These are phyloP conservation scores for Tricholoma sp. DNA, from an alignment of 768 basidiomycete species.

Conservation along the genomic window DNA sequence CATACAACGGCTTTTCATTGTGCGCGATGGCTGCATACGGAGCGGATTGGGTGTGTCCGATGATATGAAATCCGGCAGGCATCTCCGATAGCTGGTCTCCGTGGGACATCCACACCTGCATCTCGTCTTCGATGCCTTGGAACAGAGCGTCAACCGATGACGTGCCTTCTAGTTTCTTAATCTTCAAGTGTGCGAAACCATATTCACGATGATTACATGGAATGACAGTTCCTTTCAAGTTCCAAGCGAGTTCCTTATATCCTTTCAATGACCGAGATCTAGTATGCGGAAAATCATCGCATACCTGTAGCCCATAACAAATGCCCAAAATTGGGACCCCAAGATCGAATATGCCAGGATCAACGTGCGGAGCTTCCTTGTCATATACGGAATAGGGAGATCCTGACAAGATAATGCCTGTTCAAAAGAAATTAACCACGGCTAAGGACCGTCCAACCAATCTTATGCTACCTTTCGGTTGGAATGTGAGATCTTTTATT, in stretches of 20 bases:
- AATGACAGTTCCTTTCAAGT: constrained; percentile 76
- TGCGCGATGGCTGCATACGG: constrained; percentile 95
- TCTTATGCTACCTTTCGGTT: constrained; percentile 77
- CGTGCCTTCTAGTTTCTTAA: constrained; percentile 53
- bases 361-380: constrained; percentile 85
- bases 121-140: constrained; percentile 78
- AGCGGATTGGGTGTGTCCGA: constrained; percentile 81
- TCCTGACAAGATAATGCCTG: constrained; percentile 93
- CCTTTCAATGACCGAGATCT: not conserved
- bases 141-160: constrained; percentile 71
- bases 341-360: constrained; percentile 82
- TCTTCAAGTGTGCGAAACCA: constrained; percentile 80
- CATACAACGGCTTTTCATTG: constrained; percentile 82
- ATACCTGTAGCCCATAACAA: constrained; percentile 93
- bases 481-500: constrained; percentile 83
- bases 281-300: constrained; percentile 7
- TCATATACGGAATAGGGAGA: constrained; percentile 99
- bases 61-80: constrained; percentile 80
- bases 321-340: constrained; percentile 94
- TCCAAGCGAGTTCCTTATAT: constrained; percentile 89
- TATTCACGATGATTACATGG: constrained; percentile 93
- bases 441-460: not conserved
- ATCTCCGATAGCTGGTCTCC: constrained; percentile 86
- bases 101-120: constrained; percentile 99
- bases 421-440: not conserved